phyloP scores from a whole-genome alignment of 768 basidiomycete species.

The Daedaleopsis sinensis region DNA sequence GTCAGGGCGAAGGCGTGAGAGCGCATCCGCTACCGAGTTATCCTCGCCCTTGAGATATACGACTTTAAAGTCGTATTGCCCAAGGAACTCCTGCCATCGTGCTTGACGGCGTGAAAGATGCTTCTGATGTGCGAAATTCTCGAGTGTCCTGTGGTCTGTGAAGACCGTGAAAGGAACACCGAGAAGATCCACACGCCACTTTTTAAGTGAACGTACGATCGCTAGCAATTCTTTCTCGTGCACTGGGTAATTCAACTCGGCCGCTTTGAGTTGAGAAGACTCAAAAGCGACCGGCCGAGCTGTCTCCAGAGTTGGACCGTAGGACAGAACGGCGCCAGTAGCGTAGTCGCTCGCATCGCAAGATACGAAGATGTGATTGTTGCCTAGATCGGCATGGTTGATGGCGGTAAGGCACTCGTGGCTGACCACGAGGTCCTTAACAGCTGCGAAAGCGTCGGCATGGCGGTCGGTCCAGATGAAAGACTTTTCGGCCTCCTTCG shows the following conservation, averaged over 20 bases:
- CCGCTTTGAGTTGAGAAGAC: too few relatives aligned
- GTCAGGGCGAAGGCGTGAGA: constrained; percentile 30
- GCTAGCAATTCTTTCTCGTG: constrained; percentile 22
- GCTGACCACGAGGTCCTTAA: constrained; percentile 34
- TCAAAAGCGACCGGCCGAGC: too few relatives aligned
- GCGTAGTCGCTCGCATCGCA: constrained; percentile 35
- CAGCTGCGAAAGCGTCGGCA: constrained; percentile 37
- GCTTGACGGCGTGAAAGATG: constrained; percentile 38
- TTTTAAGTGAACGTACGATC: constrained; percentile 34
- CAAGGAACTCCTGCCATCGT: constrained; percentile 34
- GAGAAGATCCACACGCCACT: constrained; percentile 26
- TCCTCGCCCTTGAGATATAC: constrained; percentile 38
- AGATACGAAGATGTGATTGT: constrained; percentile 39
- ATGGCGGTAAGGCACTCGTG: constrained; percentile 32
- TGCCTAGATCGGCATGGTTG: constrained; percentile 32
- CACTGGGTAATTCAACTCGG: constrained; percentile 35
- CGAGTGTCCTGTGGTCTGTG: constrained; percentile 42
- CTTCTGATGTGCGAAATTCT: constrained; percentile 35
- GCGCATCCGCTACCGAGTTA: constrained; percentile 36
- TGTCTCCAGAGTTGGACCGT: too few relatives aligned
- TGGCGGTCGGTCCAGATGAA: constrained; percentile 34
- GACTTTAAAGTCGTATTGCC: constrained; percentile 39
- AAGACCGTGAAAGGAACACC: constrained; percentile 31
- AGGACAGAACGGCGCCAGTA: constrained; percentile 36
- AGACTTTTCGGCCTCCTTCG: constrained; percentile 25